Percentiles rank a stretch among this genome's conserved stretches.
phyloP scores from a whole-genome alignment of 2,329 filamentous ascomycete genomes.

The Xylariaceae sp. region DNA sequence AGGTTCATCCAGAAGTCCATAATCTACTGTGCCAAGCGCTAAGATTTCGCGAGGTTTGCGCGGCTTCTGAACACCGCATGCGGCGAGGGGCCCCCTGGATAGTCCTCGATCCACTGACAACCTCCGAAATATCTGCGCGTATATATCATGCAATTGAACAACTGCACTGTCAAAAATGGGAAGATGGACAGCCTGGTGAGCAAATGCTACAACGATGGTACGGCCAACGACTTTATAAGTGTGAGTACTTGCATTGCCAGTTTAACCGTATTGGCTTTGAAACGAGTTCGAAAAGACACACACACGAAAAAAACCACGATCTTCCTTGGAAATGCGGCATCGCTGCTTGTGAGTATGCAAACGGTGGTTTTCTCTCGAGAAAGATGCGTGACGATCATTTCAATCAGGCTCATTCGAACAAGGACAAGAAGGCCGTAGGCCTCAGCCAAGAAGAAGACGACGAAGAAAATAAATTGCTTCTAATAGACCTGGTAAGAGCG shows the following conservation, averaged over 20 bases:
- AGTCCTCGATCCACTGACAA: conserved; percentile 10
- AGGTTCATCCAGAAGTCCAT: not conserved
- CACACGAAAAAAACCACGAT: not conserved
- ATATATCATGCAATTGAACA: conserved; percentile 3
- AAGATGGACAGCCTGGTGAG: not conserved
- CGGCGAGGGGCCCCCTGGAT: not conserved
- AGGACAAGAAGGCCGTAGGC: no score
- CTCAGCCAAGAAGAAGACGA: no score
- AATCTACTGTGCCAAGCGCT: not conserved
- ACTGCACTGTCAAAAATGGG: not conserved
- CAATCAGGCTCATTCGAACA: no score
- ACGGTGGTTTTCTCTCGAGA: no score
- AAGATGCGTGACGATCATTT: no score
- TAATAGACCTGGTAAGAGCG: no score
- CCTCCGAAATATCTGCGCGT: not conserved
- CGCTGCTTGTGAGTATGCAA: no score
- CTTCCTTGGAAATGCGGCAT: no score
- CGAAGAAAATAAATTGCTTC: no score
- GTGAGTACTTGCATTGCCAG: conserved; percentile 6
- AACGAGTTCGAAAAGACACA: not conserved
- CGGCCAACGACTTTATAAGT: conserved; percentile 16
- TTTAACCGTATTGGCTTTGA: conserved; percentile 13
- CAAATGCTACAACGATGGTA: conserved; percentile 6
- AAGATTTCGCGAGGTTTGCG: not conserved
- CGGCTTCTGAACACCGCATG: not conserved